Conservation (phyloP, 192 early-diverging fungal species). For the Umbelopsis sp. region DNA sequence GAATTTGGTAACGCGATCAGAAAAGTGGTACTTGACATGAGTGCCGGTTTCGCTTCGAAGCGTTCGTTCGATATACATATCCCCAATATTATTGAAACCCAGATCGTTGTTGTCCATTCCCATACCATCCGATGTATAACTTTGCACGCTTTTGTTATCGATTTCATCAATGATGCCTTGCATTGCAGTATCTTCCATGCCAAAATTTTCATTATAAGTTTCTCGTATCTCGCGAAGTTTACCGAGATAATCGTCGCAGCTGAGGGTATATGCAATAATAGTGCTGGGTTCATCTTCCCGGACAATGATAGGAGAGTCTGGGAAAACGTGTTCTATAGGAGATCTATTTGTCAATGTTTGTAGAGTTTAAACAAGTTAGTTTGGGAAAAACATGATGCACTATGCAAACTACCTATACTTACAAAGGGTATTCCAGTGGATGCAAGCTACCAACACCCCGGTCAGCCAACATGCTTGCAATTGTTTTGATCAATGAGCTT, state of each 20-base stretch:
- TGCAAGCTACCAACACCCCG: slow-evolving; percentile 63
- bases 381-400: too few species aligned
- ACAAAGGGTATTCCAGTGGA: slow-evolving; percentile 78
- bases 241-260: slow-evolving; percentile 71
- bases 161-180: slow-evolving; percentile 9
- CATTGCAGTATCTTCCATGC: neutral
- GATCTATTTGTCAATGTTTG: slow-evolving; percentile 36
- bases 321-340: slow-evolving; percentile 86
- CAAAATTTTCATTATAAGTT: slow-evolving; percentile 22
- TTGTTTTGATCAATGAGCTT: slow-evolving; percentile 74
- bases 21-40: slow-evolving; percentile 77
- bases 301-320: slow-evolving; percentile 83
- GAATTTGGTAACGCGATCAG: slow-evolving; percentile 76
- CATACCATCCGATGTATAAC: slow-evolving; percentile 7
- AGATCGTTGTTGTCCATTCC: neutral
- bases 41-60: slow-evolving; percentile 68
- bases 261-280: slow-evolving; percentile 89
- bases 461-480: slow-evolving; percentile 75
- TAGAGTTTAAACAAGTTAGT: neutral
- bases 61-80: slow-evolving; percentile 62
- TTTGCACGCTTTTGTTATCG: slow-evolving; percentile 15
- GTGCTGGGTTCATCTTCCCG: slow-evolving; percentile 93
- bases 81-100: neutral
- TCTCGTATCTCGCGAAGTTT: slow-evolving; percentile 57
- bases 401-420: slow-evolving; percentile 27